Evolutionary conservation across 2,329 filamentous ascomycete genomes (phyloP).

Genomic region (Westerdykella aurantiaca): DNA sequence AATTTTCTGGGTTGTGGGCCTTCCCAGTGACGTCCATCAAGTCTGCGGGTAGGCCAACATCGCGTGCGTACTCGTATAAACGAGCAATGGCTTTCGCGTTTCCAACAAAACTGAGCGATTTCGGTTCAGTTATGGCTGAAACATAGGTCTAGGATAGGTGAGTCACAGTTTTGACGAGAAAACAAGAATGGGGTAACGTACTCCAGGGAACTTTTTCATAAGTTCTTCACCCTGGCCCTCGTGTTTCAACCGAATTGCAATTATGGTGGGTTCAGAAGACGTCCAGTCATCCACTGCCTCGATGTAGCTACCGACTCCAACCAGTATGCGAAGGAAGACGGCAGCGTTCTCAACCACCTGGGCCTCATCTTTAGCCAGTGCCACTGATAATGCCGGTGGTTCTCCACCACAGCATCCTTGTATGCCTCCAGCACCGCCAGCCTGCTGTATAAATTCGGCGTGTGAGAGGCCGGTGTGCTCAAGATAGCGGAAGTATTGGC

Average conservation of each 20-base stretch:
- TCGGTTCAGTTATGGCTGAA: conserved; percentile 19
- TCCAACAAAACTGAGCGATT: conserved; percentile 18
- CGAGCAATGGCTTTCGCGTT: conserved; percentile 7
- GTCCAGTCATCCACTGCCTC: conserved; percentile 13
- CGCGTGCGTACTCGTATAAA: conserved; percentile 7
- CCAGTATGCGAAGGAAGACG: conserved; percentile 8
- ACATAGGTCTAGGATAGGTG: conserved; percentile 11
- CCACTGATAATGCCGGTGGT: conserved; percentile 9
- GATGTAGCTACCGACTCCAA: conserved; percentile 10
- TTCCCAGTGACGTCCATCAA: conserved; percentile 17
- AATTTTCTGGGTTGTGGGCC: conserved; percentile 19
- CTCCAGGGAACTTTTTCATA: conserved; percentile 10
- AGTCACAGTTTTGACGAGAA: neutral
- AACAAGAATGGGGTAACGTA: conserved; percentile 4
- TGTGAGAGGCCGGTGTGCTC: conserved; percentile 7
- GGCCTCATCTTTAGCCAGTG: conserved; percentile 11
- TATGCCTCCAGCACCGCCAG: conserved; percentile 7
- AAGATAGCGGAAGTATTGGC: conserved; percentile 19
- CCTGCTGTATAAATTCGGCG: conserved; percentile 9
- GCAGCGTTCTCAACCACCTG: conserved; percentile 9
- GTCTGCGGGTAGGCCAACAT: conserved; percentile 9
- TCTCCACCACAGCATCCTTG: conserved; percentile 12
- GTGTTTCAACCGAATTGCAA: conserved; percentile 13
- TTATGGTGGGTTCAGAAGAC: conserved; percentile 11
- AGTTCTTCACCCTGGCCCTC: conserved; percentile 14